Percentiles rank a stretch among this genome's conserved stretches.
Evolutionary conservation across 129 eudicot genomes (phyloP).

Genomic region (Pseudognaphalium luteoalbum): DNA sequence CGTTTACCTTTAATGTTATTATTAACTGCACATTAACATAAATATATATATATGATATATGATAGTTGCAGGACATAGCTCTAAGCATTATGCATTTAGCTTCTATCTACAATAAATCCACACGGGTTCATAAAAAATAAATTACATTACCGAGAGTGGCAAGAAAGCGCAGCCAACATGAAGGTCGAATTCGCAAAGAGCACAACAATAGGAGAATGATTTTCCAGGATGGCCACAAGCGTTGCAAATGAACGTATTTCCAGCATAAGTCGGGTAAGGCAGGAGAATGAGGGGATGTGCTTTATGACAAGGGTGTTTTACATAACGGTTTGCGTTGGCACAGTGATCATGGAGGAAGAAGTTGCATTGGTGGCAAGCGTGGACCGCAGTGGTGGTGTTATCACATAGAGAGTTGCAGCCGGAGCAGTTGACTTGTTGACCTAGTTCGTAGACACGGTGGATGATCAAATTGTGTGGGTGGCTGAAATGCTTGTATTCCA

Average conservation of each 20-base stretch:
- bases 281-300: conserved; percentile 64
- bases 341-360: conserved; percentile 76
- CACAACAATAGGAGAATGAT: conserved; percentile 55
- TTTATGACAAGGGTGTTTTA: conserved; percentile 60
- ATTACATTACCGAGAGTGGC: conserved; percentile 41
- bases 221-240: conserved; percentile 56
- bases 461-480: conserved; percentile 59
- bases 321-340: conserved; percentile 53
- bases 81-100: no score
- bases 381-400: conserved; percentile 40
- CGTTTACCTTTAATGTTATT: no score
- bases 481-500: conserved; percentile 85
- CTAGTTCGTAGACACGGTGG: conserved; percentile 43
- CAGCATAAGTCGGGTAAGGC: conserved; percentile 64
- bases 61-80: no score
- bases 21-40: no score
- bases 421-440: conserved; percentile 51
- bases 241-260: conserved; percentile 55
- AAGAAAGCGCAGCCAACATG: conserved; percentile 62
- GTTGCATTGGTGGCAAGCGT: conserved; percentile 63
- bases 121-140: neutral
- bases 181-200: conserved; percentile 64
- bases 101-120: neutral
- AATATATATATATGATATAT: no score
- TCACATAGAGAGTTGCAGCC: conserved; percentile 47